A percentile compares a stretch with the other conserved stretches of the same genome.
Conservation (phyloP, 495 filamentous ascomycete genomes). For the Penicillium desertorum region DNA sequence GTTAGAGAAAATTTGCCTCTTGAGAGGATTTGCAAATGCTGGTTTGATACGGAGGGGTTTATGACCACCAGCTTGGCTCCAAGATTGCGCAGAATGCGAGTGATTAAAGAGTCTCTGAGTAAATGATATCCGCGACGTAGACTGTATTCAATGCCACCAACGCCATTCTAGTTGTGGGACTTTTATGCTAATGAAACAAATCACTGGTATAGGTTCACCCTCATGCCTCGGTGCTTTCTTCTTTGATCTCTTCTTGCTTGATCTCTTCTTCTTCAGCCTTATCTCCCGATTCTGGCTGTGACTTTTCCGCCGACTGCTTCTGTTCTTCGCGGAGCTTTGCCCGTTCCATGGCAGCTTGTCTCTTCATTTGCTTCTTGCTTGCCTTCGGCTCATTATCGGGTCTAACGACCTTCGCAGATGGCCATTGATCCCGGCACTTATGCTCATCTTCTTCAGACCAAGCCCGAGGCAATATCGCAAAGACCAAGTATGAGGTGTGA, state of each 20-base stretch:
- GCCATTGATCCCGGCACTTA: constrained; percentile 61
- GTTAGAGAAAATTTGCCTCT: no score
- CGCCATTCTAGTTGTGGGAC: neutral
- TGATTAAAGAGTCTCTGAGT: neutral
- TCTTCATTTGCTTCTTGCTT: constrained; percentile 55
- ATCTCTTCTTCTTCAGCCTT: constrained; percentile 18
- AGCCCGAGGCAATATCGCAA: constrained; percentile 81
- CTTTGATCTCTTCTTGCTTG: constrained; percentile 8
- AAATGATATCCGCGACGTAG: neutral
- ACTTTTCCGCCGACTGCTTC: constrained; percentile 49
- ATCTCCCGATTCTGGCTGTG: constrained; percentile 26
- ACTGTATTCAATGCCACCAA: neutral
- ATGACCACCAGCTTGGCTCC: neutral
- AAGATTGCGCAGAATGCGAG: neutral
- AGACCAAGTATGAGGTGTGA: constrained; percentile 93
- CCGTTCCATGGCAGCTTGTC: constrained; percentile 38
- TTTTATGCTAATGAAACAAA: constrained; percentile 2
- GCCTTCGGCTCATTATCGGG: constrained; percentile 38
- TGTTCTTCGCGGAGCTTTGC: constrained; percentile 35
- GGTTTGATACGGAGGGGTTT: neutral
- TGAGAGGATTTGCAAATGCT: neutral
- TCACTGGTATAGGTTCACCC: neutral
- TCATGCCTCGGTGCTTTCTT: constrained; percentile 19
- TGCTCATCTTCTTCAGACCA: constrained; percentile 84
- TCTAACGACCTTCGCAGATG: constrained; percentile 38